Conservation (phyloP, 352 stramenopile species). For the Phytophthora sansomeana region DNA sequence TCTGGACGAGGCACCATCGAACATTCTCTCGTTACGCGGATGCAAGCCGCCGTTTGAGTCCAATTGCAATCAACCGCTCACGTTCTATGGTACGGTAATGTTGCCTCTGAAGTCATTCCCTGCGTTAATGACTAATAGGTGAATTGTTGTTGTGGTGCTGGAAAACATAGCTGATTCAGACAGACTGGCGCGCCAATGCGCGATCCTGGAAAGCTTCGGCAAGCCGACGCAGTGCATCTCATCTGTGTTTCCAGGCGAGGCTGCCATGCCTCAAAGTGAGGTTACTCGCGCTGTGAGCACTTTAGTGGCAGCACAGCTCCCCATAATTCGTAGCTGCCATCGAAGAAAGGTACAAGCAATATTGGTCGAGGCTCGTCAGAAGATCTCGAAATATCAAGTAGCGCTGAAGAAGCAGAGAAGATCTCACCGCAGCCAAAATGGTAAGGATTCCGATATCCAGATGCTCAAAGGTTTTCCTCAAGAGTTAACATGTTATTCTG, state of each 20-base stretch:
- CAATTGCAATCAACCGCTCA: slow-evolving; percentile 33
- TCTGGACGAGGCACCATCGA: slow-evolving; percentile 28
- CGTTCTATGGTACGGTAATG: slow-evolving; percentile 42
- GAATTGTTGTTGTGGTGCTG: slow-evolving; percentile 13
- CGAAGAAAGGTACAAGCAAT: slow-evolving; percentile 38
- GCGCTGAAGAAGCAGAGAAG: slow-evolving; percentile 22
- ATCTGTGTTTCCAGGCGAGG: slow-evolving; percentile 37
- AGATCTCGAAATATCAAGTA: slow-evolving; percentile 29
- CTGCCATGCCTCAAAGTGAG: slow-evolving; percentile 34
- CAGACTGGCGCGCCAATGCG: slow-evolving; percentile 33
- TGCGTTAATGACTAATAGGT: slow-evolving; percentile 15
- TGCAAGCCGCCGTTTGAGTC: slow-evolving; percentile 26
- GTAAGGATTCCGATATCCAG: slow-evolving; percentile 9
- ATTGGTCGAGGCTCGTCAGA: slow-evolving; percentile 35
- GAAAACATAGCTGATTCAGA: slow-evolving; percentile 41
- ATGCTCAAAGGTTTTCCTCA: not conserved
- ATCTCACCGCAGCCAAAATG: slow-evolving; percentile 2
- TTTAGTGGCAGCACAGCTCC: slow-evolving; percentile 37
- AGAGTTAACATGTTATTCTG: slow-evolving; percentile 17
- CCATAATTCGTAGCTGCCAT: slow-evolving; percentile 41
- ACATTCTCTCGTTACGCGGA: slow-evolving; percentile 21
- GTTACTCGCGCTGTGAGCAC: slow-evolving; percentile 33
- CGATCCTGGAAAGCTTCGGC: slow-evolving; percentile 44
- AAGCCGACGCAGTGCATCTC: slow-evolving; percentile 43
- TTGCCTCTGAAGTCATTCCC: too few species aligned